Evolutionary conservation across 305 asterid genomes (phyloP), one percentile per base, ranked within the genome.

Genomic region (Salvia sclarea): DNA sequence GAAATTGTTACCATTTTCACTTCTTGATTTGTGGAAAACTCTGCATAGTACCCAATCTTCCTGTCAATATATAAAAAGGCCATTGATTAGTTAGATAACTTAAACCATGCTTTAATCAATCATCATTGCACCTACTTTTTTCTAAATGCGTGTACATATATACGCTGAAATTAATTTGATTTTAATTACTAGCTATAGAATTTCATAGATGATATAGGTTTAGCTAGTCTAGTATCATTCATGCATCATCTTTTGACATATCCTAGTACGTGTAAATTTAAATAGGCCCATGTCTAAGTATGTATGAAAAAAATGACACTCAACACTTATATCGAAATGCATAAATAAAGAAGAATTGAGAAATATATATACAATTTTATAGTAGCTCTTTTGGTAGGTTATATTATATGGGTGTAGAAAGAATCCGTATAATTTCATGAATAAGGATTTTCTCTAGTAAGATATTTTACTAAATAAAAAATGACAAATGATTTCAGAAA

Each of bases 21-120:
- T 86, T 72, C 88, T 90, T 20, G 88, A 78, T 78, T 90, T 92
- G 85, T 92, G 81, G 64, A 92, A 86, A 47, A 90, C 98, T 82
- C 98, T 80, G 73, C 98, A 92, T 13, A 92, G 69, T 9, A 92
- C 98, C 98, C 98, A 92, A 60, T 92, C 98, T 73, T 92, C 98
- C 98, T 92, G 93, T 45, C 41, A 76, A 75, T 25, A 25, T 4
- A 25, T 18, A 5, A 3, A 5, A 3, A 0, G 1, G 21, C 49
- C 57, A 64, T 21, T 57, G 30, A 31, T 49, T 16, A n/a, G 21
- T 53, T 18, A 54, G 14, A 38, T 11, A 37, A 1, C 2, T 25
- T 3, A 11, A 38, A 9, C 44, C 13, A 38, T 38, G 3, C 14
- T 38, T 11, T 0, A 38, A 38, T 49, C 24, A 47, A 38, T 49